Percentiles rank a stretch among this genome's conserved stretches.
These are phyloP conservation scores for Scheffersomyces ergatensis DNA, from an alignment of 805 yeast genomes.

Conservation along the genomic window DNA sequence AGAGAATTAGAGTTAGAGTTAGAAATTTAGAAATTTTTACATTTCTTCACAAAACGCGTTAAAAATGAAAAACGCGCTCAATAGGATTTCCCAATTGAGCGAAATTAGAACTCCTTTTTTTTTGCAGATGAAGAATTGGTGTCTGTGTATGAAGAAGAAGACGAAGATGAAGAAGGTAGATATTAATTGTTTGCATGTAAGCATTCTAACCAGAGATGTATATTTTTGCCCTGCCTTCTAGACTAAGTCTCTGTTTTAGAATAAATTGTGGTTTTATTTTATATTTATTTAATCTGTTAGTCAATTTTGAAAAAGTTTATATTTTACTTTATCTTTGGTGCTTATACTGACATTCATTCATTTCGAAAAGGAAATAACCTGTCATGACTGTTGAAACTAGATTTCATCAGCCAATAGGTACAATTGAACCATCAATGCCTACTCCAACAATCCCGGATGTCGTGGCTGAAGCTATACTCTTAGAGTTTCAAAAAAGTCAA, in stretches of 20 bases:
- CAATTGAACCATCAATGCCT: neutral
- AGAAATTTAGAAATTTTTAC: neutral
- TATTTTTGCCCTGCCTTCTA: too few relatives aligned
- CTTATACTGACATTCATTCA: too few relatives aligned
- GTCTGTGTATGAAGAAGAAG: neutral
- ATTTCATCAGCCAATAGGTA: neutral
- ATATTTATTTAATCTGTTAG: too few relatives aligned
- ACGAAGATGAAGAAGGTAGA: too few relatives aligned
- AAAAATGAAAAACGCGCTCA: neutral
- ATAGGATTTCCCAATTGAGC: neutral
- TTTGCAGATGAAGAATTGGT: neutral
- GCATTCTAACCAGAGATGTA: neutral
- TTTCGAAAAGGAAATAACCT: too few relatives aligned
- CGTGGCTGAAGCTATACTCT: neutral
- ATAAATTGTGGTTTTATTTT: too few relatives aligned
- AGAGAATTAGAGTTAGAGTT: too few relatives aligned
- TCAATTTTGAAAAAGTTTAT: too few relatives aligned
- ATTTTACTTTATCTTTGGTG: too few relatives aligned
- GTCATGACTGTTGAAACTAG: neutral
- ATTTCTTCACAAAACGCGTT: neutral
- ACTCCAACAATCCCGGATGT: neutral
- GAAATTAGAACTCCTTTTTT: neutral
- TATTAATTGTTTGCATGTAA: neutral
- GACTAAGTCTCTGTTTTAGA: too few relatives aligned
- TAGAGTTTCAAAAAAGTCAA: conserved; percentile 20